Conservation (phyloP, 192 early-diverging fungal species). For the Pilaira anomala region DNA sequence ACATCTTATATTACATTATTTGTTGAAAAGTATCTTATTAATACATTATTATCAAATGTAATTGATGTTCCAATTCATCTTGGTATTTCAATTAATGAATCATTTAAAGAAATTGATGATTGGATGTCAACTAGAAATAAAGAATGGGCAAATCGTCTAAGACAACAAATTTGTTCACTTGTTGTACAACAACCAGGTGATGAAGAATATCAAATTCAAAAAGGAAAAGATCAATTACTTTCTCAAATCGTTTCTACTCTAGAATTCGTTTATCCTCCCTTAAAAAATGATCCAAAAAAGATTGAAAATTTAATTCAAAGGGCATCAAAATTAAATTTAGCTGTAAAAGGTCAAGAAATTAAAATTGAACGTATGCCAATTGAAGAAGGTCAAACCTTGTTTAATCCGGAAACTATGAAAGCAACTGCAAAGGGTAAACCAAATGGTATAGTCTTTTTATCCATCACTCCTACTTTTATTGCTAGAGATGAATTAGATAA, state of each 20-base stretch:
- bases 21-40: conserved; percentile 27
- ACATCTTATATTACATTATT: conserved; percentile 24
- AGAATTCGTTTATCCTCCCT: conserved; percentile 7
- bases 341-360: conserved; percentile 64
- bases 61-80: conserved; percentile 27
- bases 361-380: conserved; percentile 43
- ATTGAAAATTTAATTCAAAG: conserved; percentile 56
- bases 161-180: conserved; percentile 25
- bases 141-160: conserved; percentile 21
- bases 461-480: conserved; percentile 25
- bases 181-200: conserved; percentile 21
- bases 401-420: conserved; percentile 22
- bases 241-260: background rate
- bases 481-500: conserved; percentile 27
- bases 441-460: conserved; percentile 22
- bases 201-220: background rate
- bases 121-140: conserved; percentile 27
- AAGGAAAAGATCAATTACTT: conserved; percentile 4
- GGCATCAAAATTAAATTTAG: conserved; percentile 60
- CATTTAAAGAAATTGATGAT: conserved; percentile 19
- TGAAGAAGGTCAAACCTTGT: conserved; percentile 18
- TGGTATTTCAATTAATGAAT: conserved; percentile 20
- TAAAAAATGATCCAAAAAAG: conserved; percentile 1
- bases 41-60: conserved; percentile 8
- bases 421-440: conserved; percentile 22